Conservation (phyloP, 140 eudicot species). For the Ambrosia hybrid region DNA sequence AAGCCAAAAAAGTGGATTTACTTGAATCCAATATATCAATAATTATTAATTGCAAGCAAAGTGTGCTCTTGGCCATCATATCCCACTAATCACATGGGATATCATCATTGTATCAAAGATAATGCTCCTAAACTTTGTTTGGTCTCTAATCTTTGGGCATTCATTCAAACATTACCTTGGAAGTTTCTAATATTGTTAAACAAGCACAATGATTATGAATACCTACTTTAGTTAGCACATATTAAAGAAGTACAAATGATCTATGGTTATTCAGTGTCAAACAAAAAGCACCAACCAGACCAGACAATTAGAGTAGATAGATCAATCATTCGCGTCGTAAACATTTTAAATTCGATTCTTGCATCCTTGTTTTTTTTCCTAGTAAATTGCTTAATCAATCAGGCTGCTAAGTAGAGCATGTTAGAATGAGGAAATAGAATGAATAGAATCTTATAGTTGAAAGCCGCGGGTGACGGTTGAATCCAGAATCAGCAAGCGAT, state of each 20-base stretch:
- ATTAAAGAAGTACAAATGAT: not conserved
- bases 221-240: conserved; percentile 9
- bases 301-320: not conserved
- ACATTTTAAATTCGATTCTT: not conserved
- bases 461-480: not conserved
- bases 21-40: conserved; percentile 36
- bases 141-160: conserved; percentile 9
- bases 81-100: conserved; percentile 5
- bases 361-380: not conserved
- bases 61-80: conserved; percentile 24
- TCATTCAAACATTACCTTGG: conserved; percentile 21
- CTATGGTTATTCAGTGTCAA: not conserved
- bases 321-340: not conserved
- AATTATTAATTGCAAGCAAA: conserved; percentile 18
- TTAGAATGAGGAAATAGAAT: not conserved
- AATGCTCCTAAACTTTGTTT: conserved; percentile 14
- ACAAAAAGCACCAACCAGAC: not conserved
- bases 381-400: conserved; percentile 16
- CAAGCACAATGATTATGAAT: conserved; percentile 21
- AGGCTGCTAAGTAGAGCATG: conserved; percentile 3
- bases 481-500: not conserved
- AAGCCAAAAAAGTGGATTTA: conserved; percentile 33
- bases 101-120: not conserved
- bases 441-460: conserved; percentile 29
- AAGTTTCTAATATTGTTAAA: conserved; percentile 16